Evolutionary conservation across 2,329 filamentous ascomycete species (phyloP).

Genomic region (Fusarium bactridioides): DNA sequence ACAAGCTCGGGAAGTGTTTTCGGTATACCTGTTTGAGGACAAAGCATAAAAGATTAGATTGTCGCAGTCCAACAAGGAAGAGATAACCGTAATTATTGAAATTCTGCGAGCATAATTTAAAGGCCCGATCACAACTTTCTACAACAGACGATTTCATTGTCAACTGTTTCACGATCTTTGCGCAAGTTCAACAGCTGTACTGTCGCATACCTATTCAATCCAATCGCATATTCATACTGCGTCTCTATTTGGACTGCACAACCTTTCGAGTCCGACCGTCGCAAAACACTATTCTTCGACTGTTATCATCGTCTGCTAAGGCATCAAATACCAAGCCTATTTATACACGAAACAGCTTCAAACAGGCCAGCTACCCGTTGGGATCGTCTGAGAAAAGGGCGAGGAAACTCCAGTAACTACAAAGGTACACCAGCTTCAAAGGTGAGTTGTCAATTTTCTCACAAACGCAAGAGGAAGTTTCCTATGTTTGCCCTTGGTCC

Average conservation of each 20-base stretch:
- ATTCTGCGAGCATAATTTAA: conserved; percentile 10
- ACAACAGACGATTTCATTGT: conserved; percentile 4
- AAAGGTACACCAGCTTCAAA: conserved; percentile 10
- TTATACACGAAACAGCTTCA: not conserved
- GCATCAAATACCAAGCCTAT: not conserved
- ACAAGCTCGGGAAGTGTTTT: conserved; percentile 28
- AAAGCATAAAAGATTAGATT: conserved; percentile 32
- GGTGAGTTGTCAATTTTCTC: conserved; percentile 12
- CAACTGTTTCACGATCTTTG: conserved; percentile 2
- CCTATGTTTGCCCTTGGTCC: conserved; percentile 36
- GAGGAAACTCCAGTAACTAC: conserved; percentile 4
- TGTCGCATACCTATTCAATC: not conserved
- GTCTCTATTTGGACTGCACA: not conserved
- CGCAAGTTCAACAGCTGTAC: not conserved
- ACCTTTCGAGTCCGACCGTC: not conserved
- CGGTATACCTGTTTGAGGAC: conserved; percentile 17
- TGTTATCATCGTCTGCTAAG: not conserved
- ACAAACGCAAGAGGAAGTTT: conserved; percentile 22
- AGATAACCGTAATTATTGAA: not conserved
- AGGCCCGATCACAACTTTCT: conserved; percentile 2
- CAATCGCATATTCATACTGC: not conserved
- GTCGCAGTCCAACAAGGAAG: conserved; percentile 7
- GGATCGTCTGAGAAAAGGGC: conserved; percentile 7
- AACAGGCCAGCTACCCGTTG: not conserved
- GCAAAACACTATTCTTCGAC: not conserved